A percentile compares a stretch with the other conserved stretches of the same genome.
Evolutionary conservation across 2,329 filamentous ascomycete genomes (phyloP).

Genomic region (Pseudocercospora fijiensis): DNA sequence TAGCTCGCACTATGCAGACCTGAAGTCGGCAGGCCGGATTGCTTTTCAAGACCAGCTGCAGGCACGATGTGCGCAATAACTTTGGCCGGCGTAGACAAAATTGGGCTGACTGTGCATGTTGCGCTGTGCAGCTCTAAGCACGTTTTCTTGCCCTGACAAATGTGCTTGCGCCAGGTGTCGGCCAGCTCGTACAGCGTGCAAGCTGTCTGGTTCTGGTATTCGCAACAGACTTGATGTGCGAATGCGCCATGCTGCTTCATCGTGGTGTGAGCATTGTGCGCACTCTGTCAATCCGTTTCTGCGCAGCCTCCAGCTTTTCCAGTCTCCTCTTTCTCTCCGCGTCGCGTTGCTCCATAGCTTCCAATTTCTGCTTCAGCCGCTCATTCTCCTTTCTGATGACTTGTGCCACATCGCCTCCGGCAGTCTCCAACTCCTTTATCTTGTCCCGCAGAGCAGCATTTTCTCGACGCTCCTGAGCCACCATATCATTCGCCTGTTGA

Average conservation of each 20-base stretch:
- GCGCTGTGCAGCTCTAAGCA: not conserved
- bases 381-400: conserved; percentile 63
- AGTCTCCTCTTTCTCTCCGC: conserved; percentile 66
- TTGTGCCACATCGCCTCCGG: conserved; percentile 63
- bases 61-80: not conserved
- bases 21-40: not conserved
- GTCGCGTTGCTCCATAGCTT: conserved; percentile 67
- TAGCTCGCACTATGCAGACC: not conserved
- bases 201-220: not conserved
- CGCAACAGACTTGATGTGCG: no score
- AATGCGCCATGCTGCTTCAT: conserved; percentile 27
- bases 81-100: not conserved
- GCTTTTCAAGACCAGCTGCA: not conserved
- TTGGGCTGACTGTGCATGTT: not conserved
- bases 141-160: not conserved
- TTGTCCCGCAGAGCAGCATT: conserved; percentile 69
- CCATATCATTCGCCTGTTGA: conserved; percentile 85
- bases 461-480: conserved; percentile 70
- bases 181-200: not conserved
- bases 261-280: conserved; percentile 56
- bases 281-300: conserved; percentile 69
- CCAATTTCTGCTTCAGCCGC: conserved; percentile 68
- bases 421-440: conserved; percentile 65
- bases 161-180: not conserved
- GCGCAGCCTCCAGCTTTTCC: conserved; percentile 68